phyloP scores from a whole-genome alignment of 2,329 filamentous ascomycete species.

The Byssoonygena ceratinophila region DNA sequence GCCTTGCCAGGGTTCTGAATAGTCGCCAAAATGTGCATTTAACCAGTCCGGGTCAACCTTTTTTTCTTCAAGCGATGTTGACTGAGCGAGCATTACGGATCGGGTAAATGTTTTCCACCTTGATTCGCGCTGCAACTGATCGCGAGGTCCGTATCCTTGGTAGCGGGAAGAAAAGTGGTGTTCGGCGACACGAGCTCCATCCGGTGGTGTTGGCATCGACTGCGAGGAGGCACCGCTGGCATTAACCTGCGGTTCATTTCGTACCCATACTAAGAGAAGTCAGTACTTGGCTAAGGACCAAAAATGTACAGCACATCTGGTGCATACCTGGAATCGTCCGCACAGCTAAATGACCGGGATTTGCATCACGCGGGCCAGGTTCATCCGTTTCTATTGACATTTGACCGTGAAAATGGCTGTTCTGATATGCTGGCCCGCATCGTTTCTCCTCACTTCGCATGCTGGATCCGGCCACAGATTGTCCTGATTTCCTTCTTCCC shows the following conservation, averaged over 20 bases:
- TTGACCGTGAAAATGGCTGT: background rate
- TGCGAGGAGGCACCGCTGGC: background rate
- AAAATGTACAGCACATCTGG: background rate
- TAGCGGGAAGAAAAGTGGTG: constrained; percentile 15
- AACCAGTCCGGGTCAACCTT: constrained; percentile 39
- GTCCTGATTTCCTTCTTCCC: constrained; percentile 15
- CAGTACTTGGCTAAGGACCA: background rate
- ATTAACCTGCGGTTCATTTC: constrained; percentile 6
- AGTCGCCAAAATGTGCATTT: constrained; percentile 36
- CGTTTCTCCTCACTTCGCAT: constrained; percentile 12
- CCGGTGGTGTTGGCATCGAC: constrained; percentile 11
- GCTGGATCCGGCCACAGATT: constrained; percentile 14
- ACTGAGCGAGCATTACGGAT: constrained; percentile 34
- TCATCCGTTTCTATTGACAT: background rate
- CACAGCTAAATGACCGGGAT: background rate
- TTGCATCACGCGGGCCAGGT: background rate
- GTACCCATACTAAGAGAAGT: constrained; percentile 17
- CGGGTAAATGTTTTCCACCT: constrained; percentile 39
- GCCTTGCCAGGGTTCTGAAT: constrained; percentile 44
- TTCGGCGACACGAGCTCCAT: constrained; percentile 14
- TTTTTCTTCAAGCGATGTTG: constrained; percentile 30
- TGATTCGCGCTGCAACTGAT: constrained; percentile 28
- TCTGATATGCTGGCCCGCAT: constrained; percentile 2
- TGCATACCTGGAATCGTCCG: constrained; percentile 13
- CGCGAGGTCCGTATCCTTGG: background rate